Evolutionary conservation across 2,329 filamentous ascomycete species (phyloP), one percentile per base, ranked within the genome.

Genomic region (Pseudogymnoascus sp.): DNA sequence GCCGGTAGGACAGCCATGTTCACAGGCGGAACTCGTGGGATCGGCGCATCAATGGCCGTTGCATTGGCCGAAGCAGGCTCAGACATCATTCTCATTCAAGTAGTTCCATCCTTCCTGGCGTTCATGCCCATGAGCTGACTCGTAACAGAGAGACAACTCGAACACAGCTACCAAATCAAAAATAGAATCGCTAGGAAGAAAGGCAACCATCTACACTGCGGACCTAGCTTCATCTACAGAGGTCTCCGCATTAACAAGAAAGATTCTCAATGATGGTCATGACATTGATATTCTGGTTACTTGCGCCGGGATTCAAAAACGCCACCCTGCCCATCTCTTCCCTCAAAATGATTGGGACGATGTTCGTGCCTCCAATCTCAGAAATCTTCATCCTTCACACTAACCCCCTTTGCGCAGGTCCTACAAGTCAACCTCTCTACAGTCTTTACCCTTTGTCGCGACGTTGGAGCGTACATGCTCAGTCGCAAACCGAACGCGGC

Each of bases 371-470:
- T 33, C 31, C 9, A 33, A 9, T 11, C 31, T 4, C 8, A 33
- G 31, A 33, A 33, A 33, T 11, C 31, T 14, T 23, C 14, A n/a
- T 41, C 8, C 16, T 25, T 55, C 41, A 25, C 12, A 38, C 59
- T 35, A 43, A 55, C 8, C 16, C 7, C 31, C 21, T 33, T 33
- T 33, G 16, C 40, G 5, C 52, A 83, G 81, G 88, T 96, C 31
- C 78, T 96, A 35, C 88, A 95, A 77, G 88, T 95, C 55, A 96
- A 96, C 76, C 83, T 96, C 38, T 88, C 83, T 71, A 81, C 87
- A 38, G 89, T 93, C 60, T 96, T 95, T 76, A 84, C 84, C 0
- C 80, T 93, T 45, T 82, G 84, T 75, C 86, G 89, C 64, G 89
- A 92, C 73, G 81, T 90, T 11, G 89, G 89, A 67, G 85, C 86